Conservation (phyloP, 768 basidiomycete genomes). For the Nidularia sp. region DNA sequence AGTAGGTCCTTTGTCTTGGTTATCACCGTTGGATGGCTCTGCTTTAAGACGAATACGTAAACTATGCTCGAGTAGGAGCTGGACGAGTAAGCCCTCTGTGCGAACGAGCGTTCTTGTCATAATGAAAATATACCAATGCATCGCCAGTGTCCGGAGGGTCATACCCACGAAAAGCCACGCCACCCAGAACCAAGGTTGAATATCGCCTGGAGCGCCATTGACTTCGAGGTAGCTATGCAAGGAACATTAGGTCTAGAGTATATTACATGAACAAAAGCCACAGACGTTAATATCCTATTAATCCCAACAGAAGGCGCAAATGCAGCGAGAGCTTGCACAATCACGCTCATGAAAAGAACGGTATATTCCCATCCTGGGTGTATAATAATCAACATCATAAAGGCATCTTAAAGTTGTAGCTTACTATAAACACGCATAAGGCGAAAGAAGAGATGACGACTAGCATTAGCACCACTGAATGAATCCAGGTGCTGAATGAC, state of each 20-base stretch:
- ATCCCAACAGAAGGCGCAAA: constrained; percentile 36
- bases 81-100: constrained; percentile 39
- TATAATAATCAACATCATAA: background rate
- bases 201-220: constrained; percentile 36
- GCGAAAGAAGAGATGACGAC: constrained; percentile 41
- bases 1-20: constrained; percentile 1
- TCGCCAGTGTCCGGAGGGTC: constrained; percentile 30
- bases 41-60: constrained; percentile 63
- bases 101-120: constrained; percentile 35
- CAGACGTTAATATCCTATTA: constrained; percentile 34
- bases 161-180: constrained; percentile 45
- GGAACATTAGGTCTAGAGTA: background rate
- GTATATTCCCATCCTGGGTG: constrained; percentile 21
- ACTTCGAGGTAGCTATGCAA: constrained; percentile 51
- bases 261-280: constrained; percentile 1
- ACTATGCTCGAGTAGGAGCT: constrained; percentile 39
- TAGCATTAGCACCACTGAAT: constrained; percentile 29
- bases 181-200: constrained; percentile 74
- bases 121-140: constrained; percentile 53
- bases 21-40: constrained; percentile 14
- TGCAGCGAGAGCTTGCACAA: constrained; percentile 16
- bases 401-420: constrained; percentile 1
- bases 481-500: constrained; percentile 31
- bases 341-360: constrained; percentile 20
- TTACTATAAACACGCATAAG: constrained; percentile 33